Conservation (phyloP, 192 early-diverging fungal species). For the Phycomyces blakesleeanus region DNA sequence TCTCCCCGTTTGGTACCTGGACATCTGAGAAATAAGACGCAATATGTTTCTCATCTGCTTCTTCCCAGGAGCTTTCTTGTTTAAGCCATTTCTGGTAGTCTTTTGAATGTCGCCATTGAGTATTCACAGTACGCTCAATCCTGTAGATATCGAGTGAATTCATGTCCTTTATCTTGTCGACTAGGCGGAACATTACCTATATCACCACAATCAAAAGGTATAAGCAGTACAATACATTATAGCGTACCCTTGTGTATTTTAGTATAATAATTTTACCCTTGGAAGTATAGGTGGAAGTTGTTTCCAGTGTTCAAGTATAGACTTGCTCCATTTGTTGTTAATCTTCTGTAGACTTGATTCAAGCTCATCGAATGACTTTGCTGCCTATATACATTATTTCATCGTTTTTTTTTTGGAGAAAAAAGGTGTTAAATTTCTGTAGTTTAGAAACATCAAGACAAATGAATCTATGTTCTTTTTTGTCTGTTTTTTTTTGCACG, state of each 20-base stretch:
- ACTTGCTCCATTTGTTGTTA: constrained; percentile 39
- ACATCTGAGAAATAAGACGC: background rate
- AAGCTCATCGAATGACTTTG: constrained; percentile 24
- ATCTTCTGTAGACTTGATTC: constrained; percentile 29
- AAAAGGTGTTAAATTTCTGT: too few species aligned
- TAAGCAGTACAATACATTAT: too few species aligned
- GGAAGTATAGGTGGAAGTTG: constrained; percentile 31
- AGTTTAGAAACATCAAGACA: too few species aligned
- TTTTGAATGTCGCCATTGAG: constrained; percentile 11
- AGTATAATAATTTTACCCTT: constrained; percentile 27
- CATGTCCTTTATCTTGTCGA: background rate
- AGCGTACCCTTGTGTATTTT: too few species aligned
- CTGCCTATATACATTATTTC: constrained; percentile 27
- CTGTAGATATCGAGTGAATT: background rate
- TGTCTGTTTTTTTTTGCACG: too few species aligned
- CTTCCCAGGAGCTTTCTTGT: background rate
- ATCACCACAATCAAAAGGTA: too few species aligned
- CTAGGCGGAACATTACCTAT: constrained; percentile 10
- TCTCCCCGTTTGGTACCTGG: background rate
- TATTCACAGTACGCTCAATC: constrained; percentile 14
- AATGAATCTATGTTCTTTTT: too few species aligned
- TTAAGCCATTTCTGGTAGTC: constrained; percentile 12
- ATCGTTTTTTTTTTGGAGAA: too few species aligned
- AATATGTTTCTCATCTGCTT: background rate
- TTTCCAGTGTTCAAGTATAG: constrained; percentile 36